phyloP scores from a whole-genome alignment of 805 yeast species.

The Starmerella asiatica region DNA sequence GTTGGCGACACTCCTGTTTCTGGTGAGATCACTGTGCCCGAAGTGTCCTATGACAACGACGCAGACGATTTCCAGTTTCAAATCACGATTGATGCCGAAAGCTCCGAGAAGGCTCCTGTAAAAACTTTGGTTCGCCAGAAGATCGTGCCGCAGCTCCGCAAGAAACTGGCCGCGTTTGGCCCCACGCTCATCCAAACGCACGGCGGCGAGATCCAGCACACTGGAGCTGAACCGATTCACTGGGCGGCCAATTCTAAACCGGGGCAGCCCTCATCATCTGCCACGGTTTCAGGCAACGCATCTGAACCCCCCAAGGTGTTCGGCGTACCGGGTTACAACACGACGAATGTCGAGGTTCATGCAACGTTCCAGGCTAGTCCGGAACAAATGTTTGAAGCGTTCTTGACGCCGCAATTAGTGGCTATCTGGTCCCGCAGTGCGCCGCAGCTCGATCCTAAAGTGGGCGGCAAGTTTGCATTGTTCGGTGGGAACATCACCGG shows the following conservation, averaged over 20 bases:
- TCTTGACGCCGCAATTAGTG: conserved; percentile 62
- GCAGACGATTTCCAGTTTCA: conserved; percentile 76
- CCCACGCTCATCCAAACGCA: conserved; percentile 57
- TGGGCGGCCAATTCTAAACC: conserved; percentile 14
- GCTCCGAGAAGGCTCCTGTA: conserved; percentile 33
- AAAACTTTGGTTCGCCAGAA: conserved; percentile 40
- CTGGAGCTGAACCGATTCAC: conserved; percentile 27
- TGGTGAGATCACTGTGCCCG: conserved; percentile 79
- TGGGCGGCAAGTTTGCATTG: conserved; percentile 50
- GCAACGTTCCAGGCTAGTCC: conserved; percentile 80
- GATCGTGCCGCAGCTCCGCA: conserved; percentile 59
- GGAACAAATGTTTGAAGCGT: conserved; percentile 65
- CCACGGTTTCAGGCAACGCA: conserved; percentile 1
- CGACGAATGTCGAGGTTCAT: conserved; percentile 62
- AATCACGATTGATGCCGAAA: conserved; percentile 47
- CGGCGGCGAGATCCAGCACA: conserved; percentile 79
- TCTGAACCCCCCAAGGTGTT: conserved; percentile 3
- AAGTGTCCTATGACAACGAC: conserved; percentile 84
- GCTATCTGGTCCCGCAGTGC: conserved; percentile 83
- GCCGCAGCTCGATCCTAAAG: conserved; percentile 43
- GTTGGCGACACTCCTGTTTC: conserved; percentile 28
- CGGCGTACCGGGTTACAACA: conserved; percentile 48
- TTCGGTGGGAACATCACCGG: conserved; percentile 86
- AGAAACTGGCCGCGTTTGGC: conserved; percentile 52
- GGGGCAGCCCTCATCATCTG: conserved; percentile 11